Conservation (phyloP, 192 early-diverging fungal genomes). For the Coemansia nantahalensis region DNA sequence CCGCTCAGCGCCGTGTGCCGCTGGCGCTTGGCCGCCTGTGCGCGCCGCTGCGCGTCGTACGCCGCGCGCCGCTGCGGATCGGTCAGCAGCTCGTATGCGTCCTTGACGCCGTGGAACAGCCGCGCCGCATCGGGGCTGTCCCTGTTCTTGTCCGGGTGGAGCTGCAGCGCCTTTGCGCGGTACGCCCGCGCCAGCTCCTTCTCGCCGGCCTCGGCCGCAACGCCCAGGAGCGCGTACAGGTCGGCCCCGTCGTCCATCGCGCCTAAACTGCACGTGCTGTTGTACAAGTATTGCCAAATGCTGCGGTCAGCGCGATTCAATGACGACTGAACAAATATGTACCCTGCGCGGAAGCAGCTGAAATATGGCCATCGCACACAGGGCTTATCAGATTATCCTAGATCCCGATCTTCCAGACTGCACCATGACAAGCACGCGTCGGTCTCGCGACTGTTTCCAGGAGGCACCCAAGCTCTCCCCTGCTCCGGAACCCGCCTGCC, state of each 20-base stretch:
- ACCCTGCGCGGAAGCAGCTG: too few species aligned
- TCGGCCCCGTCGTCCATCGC: conserved; percentile 11
- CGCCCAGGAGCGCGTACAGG: conserved; percentile 84
- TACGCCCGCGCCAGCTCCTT: conserved; percentile 79
- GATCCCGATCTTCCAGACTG: too few species aligned
- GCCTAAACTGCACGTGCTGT: too few species aligned
- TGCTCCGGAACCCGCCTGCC: background rate
- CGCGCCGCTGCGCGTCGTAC: conserved; percentile 32
- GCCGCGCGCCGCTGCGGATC: conserved; percentile 23
- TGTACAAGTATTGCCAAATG: background rate
- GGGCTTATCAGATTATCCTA: too few species aligned
- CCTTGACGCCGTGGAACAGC: conserved; percentile 34
- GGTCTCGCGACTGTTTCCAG: too few species aligned
- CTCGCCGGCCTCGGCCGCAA: conserved; percentile 67
- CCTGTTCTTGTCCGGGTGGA: conserved; percentile 93
- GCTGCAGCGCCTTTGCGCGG: conserved; percentile 71
- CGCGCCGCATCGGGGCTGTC: conserved; percentile 28
- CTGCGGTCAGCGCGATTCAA: too few species aligned
- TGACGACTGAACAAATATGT: too few species aligned
- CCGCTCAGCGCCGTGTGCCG: conserved; percentile 23
- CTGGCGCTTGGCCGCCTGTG: conserved; percentile 39
- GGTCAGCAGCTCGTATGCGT: conserved; percentile 32
- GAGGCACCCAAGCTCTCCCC: too few species aligned
- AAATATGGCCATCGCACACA: too few species aligned
- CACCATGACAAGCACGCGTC: too few species aligned